Evolutionary conservation across 768 basidiomycete species (phyloP), one percentile per base, ranked within the genome.

Genomic region (Paxillus involutus): DNA sequence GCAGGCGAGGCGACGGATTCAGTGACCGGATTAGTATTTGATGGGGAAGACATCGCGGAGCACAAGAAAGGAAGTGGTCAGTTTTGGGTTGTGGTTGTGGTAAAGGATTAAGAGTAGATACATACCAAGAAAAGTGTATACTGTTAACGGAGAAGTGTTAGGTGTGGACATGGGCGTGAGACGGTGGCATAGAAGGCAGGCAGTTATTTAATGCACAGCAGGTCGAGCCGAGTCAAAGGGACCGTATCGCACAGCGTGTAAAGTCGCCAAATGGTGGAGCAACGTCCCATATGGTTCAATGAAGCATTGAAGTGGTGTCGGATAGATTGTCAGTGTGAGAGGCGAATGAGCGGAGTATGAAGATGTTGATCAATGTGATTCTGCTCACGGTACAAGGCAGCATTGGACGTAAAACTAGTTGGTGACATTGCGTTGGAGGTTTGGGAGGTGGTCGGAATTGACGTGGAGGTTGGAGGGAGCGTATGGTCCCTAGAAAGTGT

Each of bases 101-200:
- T 35, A 41, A 26, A 26, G 32, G 49, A 44, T 3, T n/a, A 39
- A 17, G 26, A 11, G 37, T 5, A 48, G 41, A 24, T n/a, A 47
- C 68, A 44, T 51, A 71, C 68, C 68, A 17, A 70, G 65, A 55
- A 70, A 70, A 45, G 68, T 70, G 53, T 70, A 70, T 16, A 70
- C 68, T 70, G 60, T 53, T 14, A 47, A 42, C 0, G 58, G 48
- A 1, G 59, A 45, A 17, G 48, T 7, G n/a, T 16, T 39, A 17
- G 51, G 39, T 39, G 8, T 46, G 35, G 55, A 29, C 42, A 33
- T 21, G 37, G 30, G 44, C 16, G 47, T 21, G 55, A 39, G 42
- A 58, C 16, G 21, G 47, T 14, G 49, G 49, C 44, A 49, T 43
- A 41, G n/a, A 9, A 6, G 49, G 35, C 44, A 32, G 19, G 41